Evolutionary conservation across 495 filamentous ascomycete genomes (phyloP).

Genomic region (Stereocaulon alpinum): DNA sequence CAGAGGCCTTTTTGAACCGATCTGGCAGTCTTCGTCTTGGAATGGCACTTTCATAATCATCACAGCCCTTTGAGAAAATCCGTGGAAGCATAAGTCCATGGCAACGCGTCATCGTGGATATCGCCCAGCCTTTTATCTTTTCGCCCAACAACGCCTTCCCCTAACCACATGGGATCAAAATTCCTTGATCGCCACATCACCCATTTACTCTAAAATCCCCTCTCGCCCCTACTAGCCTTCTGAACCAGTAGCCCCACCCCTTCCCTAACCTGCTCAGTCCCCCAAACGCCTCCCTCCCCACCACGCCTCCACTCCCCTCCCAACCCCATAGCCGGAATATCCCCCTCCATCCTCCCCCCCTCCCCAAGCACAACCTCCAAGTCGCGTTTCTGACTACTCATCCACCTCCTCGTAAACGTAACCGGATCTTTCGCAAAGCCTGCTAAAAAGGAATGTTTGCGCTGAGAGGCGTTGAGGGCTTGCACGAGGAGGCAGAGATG

Average conservation of each 20-base stretch:
- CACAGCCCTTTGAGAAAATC: no score
- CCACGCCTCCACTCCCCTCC: slow-evolving; percentile 51
- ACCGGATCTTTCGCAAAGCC: slow-evolving; percentile 70
- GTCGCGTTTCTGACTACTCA: slow-evolving; percentile 79
- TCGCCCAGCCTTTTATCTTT: no score
- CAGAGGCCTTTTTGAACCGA: no score
- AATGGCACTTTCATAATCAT: no score
- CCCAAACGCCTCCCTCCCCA: slow-evolving; percentile 46
- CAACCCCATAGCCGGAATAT: slow-evolving; percentile 40
- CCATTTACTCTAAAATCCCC: slow-evolving; percentile 4
- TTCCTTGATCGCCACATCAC: no score
- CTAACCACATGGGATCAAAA: no score
- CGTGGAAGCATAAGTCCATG: no score
- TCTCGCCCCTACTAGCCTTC: slow-evolving; percentile 29
- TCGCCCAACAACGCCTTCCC: no score
- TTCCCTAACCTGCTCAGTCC: slow-evolving; percentile 20
- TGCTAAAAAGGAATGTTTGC: slow-evolving; percentile 75
- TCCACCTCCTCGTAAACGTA: slow-evolving; percentile 70
- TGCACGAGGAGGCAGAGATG: slow-evolving; percentile 72
- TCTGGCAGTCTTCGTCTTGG: no score
- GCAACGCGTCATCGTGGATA: no score
- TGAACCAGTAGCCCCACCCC: slow-evolving; percentile 30
- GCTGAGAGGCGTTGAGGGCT: slow-evolving; percentile 64
- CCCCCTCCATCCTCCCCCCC: slow-evolving; percentile 54
- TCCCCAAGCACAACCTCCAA: slow-evolving; percentile 85